Evolutionary conservation across 2,329 filamentous ascomycete genomes (phyloP).

Genomic region (Aspergillus sp.): DNA sequence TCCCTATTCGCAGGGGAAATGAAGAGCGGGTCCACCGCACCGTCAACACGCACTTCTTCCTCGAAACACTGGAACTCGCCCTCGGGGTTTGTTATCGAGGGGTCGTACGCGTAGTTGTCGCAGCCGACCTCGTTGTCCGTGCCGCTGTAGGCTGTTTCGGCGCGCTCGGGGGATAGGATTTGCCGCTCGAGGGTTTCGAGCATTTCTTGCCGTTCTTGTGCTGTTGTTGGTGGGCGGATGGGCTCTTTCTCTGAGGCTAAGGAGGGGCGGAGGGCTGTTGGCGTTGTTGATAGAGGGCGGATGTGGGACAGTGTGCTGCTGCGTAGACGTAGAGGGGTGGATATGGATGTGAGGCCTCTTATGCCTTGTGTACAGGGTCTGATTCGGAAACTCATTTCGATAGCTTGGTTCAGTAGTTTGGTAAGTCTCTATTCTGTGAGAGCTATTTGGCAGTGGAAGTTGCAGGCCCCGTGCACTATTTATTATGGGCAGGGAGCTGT

Average conservation of each 20-base stretch:
- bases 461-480: not conserved
- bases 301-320: too few species aligned
- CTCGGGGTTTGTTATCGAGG: slow-evolving; percentile 33
- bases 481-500: not conserved
- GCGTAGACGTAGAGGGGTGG: not conserved
- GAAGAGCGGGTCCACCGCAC: slow-evolving; percentile 3
- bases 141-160: slow-evolving; percentile 5
- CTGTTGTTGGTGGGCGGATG: not conserved
- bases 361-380: not conserved
- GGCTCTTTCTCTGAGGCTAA: not conserved
- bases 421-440: not conserved
- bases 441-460: not conserved
- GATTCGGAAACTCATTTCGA: not conserved
- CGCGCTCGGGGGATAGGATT: slow-evolving; percentile 7
- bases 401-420: not conserved
- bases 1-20: slow-evolving; percentile 8
- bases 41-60: slow-evolving; percentile 28
- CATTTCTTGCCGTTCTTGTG: not conserved
- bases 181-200: not conserved
- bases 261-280: too few species aligned
- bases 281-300: not conserved
- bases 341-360: not conserved
- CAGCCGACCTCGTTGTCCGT: slow-evolving; percentile 40
- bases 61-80: slow-evolving; percentile 41
- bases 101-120: slow-evolving; percentile 28